Evolutionary conservation across 2,329 filamentous ascomycete species (phyloP), one percentile per base, ranked within the genome.

Genomic region (Lizonia empirigonia): DNA sequence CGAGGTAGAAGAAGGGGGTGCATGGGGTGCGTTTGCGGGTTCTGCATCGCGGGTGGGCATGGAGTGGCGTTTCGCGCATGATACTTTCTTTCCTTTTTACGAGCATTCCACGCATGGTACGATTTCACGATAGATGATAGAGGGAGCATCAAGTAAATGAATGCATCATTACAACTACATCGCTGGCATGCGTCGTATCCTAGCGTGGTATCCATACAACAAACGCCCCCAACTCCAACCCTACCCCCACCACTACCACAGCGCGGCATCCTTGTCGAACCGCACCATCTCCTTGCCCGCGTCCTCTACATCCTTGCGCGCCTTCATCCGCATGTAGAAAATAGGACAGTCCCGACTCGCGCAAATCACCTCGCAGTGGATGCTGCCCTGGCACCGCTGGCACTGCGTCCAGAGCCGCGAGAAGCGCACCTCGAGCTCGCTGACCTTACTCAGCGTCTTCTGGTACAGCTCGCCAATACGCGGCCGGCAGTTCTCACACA

Each of bases 251-350:
- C 29, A 16, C 53, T 59, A 86, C 83, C 84, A 86, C 22, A 90
- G 83, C 49, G 88, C 87, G 65, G 85, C 84, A 74, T 96, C 92
- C 58, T 86, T 83, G 76, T 99, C 94, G 75, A 99, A 99, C 64
- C 94, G 81, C 63, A 83, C 83, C 65, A 99, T 75, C 74, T 99
- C 94, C 77, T 91, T 95, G 50, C 92, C 91, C 1, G 87, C 88
- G 77, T 99, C 94, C 74, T 97, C 93, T 30, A 97, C 86, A 72
- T 99, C 94, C 80, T 99, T 99, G 83, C 97, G 96, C 24, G 93
- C 93, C 82, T 99, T 99, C 94, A 99, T 99, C 4, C 94, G 86
- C 94, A 99, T 99, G 74, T 99, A 99, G 75, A 99, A 99, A 68
- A 99, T 99, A 1, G 94, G 94, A 71, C 94, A 99, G 78, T 99